A percentile compares a stretch with the other conserved stretches of the same genome.
These are phyloP conservation scores for Onygenales sp. DNA, from an alignment of 2,329 filamentous ascomycete genomes.

Conservation along the genomic window DNA sequence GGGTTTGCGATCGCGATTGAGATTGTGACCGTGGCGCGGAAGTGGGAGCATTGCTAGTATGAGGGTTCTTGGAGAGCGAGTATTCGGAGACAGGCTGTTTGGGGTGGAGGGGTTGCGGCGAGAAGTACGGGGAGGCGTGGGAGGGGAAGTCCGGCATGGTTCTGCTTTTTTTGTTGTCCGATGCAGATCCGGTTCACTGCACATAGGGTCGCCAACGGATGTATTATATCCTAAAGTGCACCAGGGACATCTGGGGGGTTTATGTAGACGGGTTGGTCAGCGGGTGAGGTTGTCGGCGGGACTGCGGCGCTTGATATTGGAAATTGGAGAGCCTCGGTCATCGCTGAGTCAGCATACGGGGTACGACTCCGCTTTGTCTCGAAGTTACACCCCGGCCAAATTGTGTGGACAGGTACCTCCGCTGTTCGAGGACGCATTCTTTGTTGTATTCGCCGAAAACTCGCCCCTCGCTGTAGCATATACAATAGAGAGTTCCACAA, in stretches of 20 bases:
- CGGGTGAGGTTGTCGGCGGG: too few species aligned
- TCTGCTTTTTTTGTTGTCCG: conserved; percentile 11
- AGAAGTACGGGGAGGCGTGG: conserved; percentile 42
- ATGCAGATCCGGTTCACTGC: conserved; percentile 6
- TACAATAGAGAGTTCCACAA: too few species aligned
- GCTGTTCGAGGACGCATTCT: too few species aligned
- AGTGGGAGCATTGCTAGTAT: not conserved
- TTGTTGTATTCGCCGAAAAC: too few species aligned
- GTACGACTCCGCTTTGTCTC: too few species aligned
- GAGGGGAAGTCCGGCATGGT: conserved; percentile 47
- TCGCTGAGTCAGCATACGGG: not conserved
- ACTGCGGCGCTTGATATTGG: too few species aligned
- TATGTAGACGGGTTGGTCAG: too few species aligned
- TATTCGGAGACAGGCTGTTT: conserved; percentile 13
- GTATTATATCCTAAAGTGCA: too few species aligned
- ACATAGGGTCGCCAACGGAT: not conserved
- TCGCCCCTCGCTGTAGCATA: too few species aligned
- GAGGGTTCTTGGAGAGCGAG: conserved; percentile 11
- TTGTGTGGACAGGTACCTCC: too few species aligned
- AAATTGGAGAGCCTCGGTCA: not conserved
- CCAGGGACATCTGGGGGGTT: too few species aligned
- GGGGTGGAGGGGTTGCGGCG: conserved; percentile 26
- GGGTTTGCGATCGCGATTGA: not conserved
- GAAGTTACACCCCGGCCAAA: too few species aligned
- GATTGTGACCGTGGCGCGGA: not conserved